Evolutionary conservation across 176 grass and related monocot genomes (phyloP).

Genomic region (Rhynchospora pubera): DNA sequence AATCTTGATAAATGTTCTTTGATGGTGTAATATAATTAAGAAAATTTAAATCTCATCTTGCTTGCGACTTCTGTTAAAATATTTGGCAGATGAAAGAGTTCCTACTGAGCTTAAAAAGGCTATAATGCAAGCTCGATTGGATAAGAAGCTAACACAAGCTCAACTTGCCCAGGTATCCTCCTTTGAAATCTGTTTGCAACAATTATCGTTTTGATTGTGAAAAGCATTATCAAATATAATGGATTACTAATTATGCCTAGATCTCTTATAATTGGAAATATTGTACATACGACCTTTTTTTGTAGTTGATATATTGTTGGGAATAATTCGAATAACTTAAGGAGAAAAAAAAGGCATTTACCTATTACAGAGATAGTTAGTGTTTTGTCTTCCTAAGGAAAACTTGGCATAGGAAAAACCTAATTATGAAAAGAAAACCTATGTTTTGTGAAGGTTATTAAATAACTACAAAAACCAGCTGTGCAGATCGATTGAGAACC

Average conservation of each 20-base stretch:
- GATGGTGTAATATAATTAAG: no score
- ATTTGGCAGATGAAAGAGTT: constrained; percentile 64
- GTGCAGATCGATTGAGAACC: not conserved
- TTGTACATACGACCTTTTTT: no score
- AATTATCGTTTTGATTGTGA: not conserved
- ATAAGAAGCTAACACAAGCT: constrained; percentile 95
- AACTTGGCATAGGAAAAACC: no score
- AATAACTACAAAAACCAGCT: not conserved
- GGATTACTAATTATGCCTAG: no score
- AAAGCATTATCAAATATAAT: not conserved
- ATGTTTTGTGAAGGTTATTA: not conserved
- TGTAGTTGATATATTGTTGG: no score
- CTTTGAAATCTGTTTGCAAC: not conserved
- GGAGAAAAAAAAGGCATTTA: no score
- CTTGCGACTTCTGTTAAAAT: not conserved
- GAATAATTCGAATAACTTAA: no score
- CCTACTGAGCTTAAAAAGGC: constrained; percentile 87
- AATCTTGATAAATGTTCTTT: not conserved
- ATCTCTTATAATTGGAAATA: no score
- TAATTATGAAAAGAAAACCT: no score
- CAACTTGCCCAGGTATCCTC: constrained; percentile 90
- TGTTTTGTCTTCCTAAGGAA: no score
- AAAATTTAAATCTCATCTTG: not conserved
- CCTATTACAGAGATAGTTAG: no score
- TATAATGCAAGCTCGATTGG: constrained; percentile 90